Conservation (phyloP, 352 stramenopile genomes). For the Vaucheria bursata region DNA sequence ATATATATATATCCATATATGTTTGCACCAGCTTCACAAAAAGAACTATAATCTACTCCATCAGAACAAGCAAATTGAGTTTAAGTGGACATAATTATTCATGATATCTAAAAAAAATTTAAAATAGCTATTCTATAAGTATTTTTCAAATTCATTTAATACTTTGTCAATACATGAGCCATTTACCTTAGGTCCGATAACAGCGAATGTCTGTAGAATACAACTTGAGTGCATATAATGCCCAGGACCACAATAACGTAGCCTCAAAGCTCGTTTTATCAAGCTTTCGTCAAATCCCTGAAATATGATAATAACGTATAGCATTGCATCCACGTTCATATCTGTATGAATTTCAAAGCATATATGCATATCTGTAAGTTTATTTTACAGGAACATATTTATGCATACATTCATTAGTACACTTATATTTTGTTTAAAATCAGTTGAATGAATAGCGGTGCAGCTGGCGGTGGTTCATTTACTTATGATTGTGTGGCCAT, state of each 20-base stretch:
- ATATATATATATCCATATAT: too few relatives aligned
- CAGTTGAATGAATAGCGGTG: too few relatives aligned
- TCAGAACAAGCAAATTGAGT: background rate
- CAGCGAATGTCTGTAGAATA: constrained; percentile 5
- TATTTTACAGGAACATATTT: background rate
- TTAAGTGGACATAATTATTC: background rate
- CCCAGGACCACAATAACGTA: background rate
- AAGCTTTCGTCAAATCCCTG: constrained; percentile 12
- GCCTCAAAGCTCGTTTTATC: background rate
- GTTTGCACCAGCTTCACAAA: background rate
- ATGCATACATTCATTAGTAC: background rate
- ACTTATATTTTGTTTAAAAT: background rate
- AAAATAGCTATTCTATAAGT: too few relatives aligned
- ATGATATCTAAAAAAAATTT: background rate
- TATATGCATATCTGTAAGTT: background rate
- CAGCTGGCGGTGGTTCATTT: too few relatives aligned
- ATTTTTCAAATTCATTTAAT: too few relatives aligned
- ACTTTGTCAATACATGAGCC: too few relatives aligned
- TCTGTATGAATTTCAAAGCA: background rate
- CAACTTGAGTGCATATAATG: constrained; percentile 29
- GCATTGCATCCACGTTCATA: too few relatives aligned
- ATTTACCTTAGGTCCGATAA: constrained; percentile 15
- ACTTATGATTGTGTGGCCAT: too few relatives aligned
- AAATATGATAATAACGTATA: background rate
- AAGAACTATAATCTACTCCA: background rate